Evolutionary conservation across 768 basidiomycete genomes (phyloP), one percentile per base, ranked within the genome.

Genomic region (Jaapia argillacea): DNA sequence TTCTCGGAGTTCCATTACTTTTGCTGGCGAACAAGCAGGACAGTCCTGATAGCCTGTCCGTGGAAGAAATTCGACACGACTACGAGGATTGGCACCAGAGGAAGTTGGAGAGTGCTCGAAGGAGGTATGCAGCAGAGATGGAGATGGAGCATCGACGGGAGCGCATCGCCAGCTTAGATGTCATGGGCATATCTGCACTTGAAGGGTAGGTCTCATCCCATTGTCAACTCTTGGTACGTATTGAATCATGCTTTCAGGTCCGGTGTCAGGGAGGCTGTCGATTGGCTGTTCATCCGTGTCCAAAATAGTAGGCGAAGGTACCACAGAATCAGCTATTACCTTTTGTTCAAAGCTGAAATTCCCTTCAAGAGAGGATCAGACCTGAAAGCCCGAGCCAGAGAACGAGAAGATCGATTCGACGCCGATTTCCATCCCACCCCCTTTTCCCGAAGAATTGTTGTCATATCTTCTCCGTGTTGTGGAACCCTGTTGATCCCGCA

Each of bases 1-100:
- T 93, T 24, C 79, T 97, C 21, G 83, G 84, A 41, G 76, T 97
- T 1, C 96, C 94, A 0, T 72, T 96, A 2, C 70, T 99, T 4
- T 77, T 99, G 6, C 73, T 97, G 14, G 96, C 93, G 22, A 98
- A 98, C 66, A 98, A 99, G 59, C 94, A 97, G 60, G 96, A 98
- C 52, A 77, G 74, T 3, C 81, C 84, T 0, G 61, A 69, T 14
- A 84, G 84, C 51, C 69, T 97, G 24, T 85, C 88, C 0, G 87
- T 92, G 0, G 82, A 90, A 41, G 90, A 97, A 48, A 92, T 99
- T 39, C 68, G 92, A 18, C 83, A 91, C 47, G 80, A 85, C 58
- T 90, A 89, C 47, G 85, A 90, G 58, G 81, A 81, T 38, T 91
- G 89, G 86, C 75, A 86, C 55, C 81, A 85, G 54, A 70, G 77